phyloP scores from a whole-genome alignment of 192 early-diverging fungal genomes.

The Mortierella claussenii region DNA sequence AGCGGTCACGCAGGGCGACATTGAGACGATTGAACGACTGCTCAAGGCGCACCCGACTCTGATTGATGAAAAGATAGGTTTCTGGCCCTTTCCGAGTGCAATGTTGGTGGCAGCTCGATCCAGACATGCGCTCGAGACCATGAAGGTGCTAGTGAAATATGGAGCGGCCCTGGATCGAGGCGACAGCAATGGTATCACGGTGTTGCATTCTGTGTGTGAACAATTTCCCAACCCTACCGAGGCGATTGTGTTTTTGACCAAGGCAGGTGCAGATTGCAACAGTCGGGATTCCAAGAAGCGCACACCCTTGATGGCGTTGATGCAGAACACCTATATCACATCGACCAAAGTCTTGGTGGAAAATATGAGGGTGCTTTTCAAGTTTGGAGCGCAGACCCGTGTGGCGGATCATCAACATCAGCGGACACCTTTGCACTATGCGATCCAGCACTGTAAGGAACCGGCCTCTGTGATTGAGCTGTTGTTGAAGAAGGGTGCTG shows the following conservation, averaged over 20 bases:
- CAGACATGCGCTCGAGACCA: constrained; percentile 33
- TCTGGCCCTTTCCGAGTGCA: constrained; percentile 36
- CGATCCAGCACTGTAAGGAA: constrained; percentile 40
- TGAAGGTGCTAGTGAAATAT: constrained; percentile 40
- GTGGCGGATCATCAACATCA: constrained; percentile 27
- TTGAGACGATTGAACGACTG: constrained; percentile 33
- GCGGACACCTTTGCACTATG: constrained; percentile 46
- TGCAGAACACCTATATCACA: constrained; percentile 26
- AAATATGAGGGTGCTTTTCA: constrained; percentile 45
- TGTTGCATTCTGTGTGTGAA: constrained; percentile 43
- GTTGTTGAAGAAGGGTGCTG: constrained; percentile 48
- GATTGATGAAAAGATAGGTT: constrained; percentile 35
- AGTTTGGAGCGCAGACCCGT: constrained; percentile 44
- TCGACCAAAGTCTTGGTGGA: constrained; percentile 47
- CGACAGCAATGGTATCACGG: constrained; percentile 41
- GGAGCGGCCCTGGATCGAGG: constrained; percentile 28
- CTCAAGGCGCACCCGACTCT: constrained; percentile 33
- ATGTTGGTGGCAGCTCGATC: constrained; percentile 43
- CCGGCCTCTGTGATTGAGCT: constrained; percentile 41
- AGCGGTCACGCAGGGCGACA: constrained; percentile 39
- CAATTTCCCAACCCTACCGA: constrained; percentile 44
- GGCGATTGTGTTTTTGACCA: constrained; percentile 37
- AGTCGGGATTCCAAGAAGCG: constrained; percentile 45
- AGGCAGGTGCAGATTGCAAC: constrained; percentile 45
- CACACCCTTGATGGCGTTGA: constrained; percentile 40